Percentiles rank a stretch among this genome's conserved stretches.
These are phyloP conservation scores for Thuidium tamariscinum DNA, from an alignment of 225 moss, liverwort and hornwort genomes.

Conservation along the genomic window DNA sequence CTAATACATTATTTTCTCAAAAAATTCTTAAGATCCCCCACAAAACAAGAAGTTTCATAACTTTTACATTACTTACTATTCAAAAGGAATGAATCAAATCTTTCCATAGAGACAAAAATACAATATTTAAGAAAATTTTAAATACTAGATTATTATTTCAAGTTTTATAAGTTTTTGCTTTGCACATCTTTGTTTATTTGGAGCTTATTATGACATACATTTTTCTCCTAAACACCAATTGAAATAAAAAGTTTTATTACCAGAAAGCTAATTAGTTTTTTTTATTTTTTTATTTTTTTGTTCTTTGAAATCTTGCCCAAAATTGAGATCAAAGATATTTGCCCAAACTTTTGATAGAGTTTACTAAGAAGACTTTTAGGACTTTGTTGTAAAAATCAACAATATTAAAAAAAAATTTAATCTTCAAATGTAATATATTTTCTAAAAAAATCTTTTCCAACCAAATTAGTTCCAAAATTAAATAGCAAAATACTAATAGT, in stretches of 20 bases:
- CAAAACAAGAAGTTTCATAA: neutral
- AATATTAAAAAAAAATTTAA: too few species aligned
- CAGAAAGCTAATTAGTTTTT: neutral
- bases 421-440: too few species aligned
- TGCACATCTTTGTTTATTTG: fast-evolving
- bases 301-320: neutral
- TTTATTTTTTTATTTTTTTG: fast-evolving
- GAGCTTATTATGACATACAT: too few species aligned
- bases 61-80: neutral
- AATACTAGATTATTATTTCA: too few species aligned
- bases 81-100: too few species aligned
- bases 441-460: neutral
- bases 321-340: neutral
- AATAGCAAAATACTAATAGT: neutral
- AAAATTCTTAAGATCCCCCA: neutral
- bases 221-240: fast-evolving
- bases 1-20: neutral
- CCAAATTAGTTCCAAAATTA: neutral
- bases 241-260: too few species aligned
- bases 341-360: too few species aligned
- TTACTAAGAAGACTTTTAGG: fast-evolving
- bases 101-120: neutral
- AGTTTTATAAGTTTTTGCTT: neutral
- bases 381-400: neutral
- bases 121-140: too few species aligned